phyloP scores from a whole-genome alignment of 306 rosid species.

The Dalbergia oliveri region DNA sequence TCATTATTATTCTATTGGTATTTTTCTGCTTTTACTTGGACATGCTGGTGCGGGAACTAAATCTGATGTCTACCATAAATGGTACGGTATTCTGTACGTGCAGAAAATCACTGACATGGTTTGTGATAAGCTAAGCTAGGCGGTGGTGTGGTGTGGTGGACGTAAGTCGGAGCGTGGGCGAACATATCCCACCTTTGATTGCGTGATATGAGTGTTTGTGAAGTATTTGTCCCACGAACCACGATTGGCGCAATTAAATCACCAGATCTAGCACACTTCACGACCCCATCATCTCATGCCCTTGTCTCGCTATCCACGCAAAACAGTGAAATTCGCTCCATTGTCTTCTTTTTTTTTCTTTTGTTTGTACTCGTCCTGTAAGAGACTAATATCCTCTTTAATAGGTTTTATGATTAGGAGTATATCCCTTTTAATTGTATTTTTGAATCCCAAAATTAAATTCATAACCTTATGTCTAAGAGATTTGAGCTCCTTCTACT shows the following conservation, averaged over 20 bases:
- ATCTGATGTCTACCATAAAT: background rate
- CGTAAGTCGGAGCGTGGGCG: constrained; percentile 1
- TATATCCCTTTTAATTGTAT: too few species aligned
- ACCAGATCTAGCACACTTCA: constrained; percentile 25
- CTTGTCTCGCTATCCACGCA: constrained; percentile 8
- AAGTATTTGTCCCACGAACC: background rate
- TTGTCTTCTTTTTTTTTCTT: too few species aligned
- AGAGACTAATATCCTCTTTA: too few species aligned
- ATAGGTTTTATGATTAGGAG: too few species aligned
- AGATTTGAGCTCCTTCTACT: too few species aligned
- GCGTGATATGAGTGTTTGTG: background rate
- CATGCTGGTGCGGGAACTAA: background rate
- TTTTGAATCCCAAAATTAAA: too few species aligned
- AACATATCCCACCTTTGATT: background rate
- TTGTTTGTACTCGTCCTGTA: too few species aligned
- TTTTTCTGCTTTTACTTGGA: background rate
- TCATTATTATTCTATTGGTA: too few species aligned
- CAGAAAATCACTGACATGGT: background rate
- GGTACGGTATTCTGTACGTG: background rate
- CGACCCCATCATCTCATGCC: constrained; percentile 2
- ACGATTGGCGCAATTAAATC: constrained; percentile 39
- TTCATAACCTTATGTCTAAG: too few species aligned
- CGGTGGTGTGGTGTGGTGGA: background rate
- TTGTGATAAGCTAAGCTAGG: too few species aligned
- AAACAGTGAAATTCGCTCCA: background rate